Conservation (phyloP, 441 rosid species). For the Populus hybrid region DNA sequence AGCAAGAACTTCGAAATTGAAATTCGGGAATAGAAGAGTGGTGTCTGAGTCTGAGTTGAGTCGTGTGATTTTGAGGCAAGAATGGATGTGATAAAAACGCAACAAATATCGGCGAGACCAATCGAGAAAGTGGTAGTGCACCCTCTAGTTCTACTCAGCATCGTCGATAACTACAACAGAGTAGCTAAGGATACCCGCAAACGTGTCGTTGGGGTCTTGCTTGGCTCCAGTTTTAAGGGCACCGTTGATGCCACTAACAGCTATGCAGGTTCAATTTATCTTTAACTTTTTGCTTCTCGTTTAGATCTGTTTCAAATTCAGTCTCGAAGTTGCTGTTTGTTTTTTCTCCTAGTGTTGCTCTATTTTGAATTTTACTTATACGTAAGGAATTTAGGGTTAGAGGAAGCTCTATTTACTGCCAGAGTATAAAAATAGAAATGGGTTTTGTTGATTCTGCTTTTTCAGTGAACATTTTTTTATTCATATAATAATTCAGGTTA, state of each 20-base stretch:
- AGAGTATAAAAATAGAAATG: background rate
- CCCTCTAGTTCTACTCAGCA: constrained; percentile 82
- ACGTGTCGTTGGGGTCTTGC: constrained; percentile 81
- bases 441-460: background rate
- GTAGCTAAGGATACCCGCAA: constrained; percentile 84
- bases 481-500: no score
- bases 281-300: background rate
- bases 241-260: constrained; percentile 80
- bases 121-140: constrained; percentile 87
- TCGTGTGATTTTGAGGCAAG: background rate
- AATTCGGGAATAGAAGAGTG: no score
- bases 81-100: constrained; percentile 82
- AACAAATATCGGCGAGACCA: constrained; percentile 63
- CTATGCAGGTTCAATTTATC: constrained; percentile 54
- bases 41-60: background rate
- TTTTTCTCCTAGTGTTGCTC: no score
- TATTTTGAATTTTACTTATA: no score
- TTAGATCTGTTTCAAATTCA: constrained; percentile 4
- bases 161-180: constrained; percentile 85
- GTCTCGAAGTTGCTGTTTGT: background rate
- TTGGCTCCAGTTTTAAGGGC: constrained; percentile 65
- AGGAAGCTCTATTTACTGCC: background rate
- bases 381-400: background rate
- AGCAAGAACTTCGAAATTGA: no score
- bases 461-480: background rate